Base-by-base conservation (phyloP, 768 basidiomycete genomes). In the Roridomyces roridus region DNA sequence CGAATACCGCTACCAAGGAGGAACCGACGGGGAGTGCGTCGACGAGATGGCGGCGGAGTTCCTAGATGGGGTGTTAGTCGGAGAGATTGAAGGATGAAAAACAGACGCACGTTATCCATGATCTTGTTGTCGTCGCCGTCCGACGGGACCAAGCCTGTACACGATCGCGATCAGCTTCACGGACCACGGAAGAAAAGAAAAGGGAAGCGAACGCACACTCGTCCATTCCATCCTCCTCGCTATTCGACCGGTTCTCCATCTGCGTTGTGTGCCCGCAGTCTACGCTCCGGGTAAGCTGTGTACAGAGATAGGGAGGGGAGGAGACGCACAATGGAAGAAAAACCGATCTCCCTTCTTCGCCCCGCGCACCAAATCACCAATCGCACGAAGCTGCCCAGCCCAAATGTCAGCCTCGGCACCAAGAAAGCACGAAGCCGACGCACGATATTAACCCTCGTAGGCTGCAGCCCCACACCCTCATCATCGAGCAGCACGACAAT, bases 271-370 rank as follows among this genome's bases (percentile, higher is more conserved):
- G 80, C 7, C 80, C 80, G 4, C 80, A 76, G 53, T 77, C 80
- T 81, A 54, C 25, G n/a, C 6, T 18, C 4, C 21, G 24, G 26
- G 7, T 34, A 11, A 15, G 21, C 6, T 47, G 6, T 23, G 14
- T n/a, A 5, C 21, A 12, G 12, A 15, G 6, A 8, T 4, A 23
- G 15, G 20, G 9, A 18, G 26, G 8, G 12, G 15, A 18, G 26
- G 8, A 8, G 15, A 66, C 79, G 53, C 49, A 86, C 85, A 87
- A 40, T 84, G 83, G 53, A 87, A 85, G 57, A 85, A 82, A 60
- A 84, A 81, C 2, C 67, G 77, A 56, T 86, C 85, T 0, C 80
- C 80, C 4, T 77, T 57, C 17, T 72, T 67, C 9, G 78, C 79
- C 31, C 68, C 80, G 26, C 68, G 57, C 0, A 84, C 80, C 7